Conservation (phyloP, 1,139 yeast genomes). For the Blastobotrys petasosporus region DNA sequence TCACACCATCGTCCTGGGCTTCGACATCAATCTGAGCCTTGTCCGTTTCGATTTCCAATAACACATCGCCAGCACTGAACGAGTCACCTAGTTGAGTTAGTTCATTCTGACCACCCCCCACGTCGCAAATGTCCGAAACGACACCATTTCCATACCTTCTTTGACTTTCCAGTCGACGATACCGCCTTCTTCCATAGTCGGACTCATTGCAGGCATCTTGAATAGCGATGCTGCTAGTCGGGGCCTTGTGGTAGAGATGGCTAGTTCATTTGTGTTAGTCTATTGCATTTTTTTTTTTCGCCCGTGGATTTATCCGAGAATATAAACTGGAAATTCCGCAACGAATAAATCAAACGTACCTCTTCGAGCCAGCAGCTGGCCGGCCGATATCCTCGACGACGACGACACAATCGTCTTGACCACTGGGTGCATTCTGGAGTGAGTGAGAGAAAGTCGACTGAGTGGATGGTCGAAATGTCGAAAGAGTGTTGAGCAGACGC, state of each 20-base stretch:
- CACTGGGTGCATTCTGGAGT: slow-evolving; percentile 4
- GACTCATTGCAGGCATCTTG: slow-evolving; percentile 98
- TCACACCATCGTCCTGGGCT: slow-evolving; percentile 84
- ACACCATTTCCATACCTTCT: slow-evolving; percentile 44
- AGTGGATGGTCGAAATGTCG: too few relatives aligned
- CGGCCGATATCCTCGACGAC: slow-evolving; percentile 8
- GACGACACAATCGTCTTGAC: slow-evolving; percentile 12
- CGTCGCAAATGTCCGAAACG: background rate
- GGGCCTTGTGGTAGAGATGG: slow-evolving; percentile 3
- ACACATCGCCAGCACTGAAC: slow-evolving; percentile 77
- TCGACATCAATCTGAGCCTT: slow-evolving; percentile 92
- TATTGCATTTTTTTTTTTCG: background rate
- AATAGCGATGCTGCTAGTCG: slow-evolving; percentile 49
- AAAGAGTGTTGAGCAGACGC: too few relatives aligned
- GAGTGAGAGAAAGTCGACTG: too few relatives aligned
- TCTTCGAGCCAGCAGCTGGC: slow-evolving; percentile 11
- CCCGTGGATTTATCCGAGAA: too few relatives aligned
- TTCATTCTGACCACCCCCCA: background rate
- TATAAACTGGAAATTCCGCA: background rate
- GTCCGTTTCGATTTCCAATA: slow-evolving; percentile 87
- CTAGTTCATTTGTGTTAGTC: slow-evolving; percentile 4
- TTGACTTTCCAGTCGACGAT: slow-evolving; percentile 87
- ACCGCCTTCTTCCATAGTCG: slow-evolving; percentile 98
- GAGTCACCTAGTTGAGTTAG: slow-evolving; percentile 38
- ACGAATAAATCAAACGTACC: slow-evolving; percentile 4